phyloP scores from a whole-genome alignment of 1,139 yeast species.

The Nakaseomyces uthaithaninus region DNA sequence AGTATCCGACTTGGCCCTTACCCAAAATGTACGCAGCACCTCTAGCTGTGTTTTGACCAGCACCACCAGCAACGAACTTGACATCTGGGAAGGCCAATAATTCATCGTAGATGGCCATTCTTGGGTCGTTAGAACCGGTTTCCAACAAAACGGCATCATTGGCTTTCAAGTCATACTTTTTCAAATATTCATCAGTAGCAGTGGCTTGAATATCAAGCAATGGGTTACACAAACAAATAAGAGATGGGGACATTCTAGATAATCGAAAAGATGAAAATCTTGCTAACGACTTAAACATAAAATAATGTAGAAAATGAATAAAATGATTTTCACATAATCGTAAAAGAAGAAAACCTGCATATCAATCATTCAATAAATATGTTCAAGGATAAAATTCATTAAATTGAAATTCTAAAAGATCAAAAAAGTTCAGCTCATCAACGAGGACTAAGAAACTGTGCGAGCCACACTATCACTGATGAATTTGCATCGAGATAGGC shows the following conservation, averaged over 20 bases:
- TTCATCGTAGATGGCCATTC: slow-evolving; percentile 79
- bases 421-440: too few species aligned
- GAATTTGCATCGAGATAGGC: too few species aligned
- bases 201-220: slow-evolving; percentile 83
- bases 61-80: slow-evolving; percentile 92
- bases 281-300: slow-evolving; percentile 2
- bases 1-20: slow-evolving; percentile 73
- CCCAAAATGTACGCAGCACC: slow-evolving; percentile 95
- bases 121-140: slow-evolving; percentile 46
- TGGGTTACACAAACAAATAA: slow-evolving; percentile 72
- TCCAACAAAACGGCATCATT: slow-evolving; percentile 94
- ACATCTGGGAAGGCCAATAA: slow-evolving; percentile 54
- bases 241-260: slow-evolving; percentile 38
- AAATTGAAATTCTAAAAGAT: too few species aligned
- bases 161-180: slow-evolving; percentile 75
- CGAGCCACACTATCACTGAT: too few species aligned
- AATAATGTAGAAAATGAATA: too few species aligned
- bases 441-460: too few species aligned
- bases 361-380: not conserved
- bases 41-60: slow-evolving; percentile 98
- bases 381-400: too few species aligned
- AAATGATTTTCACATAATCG: not conserved
- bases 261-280: slow-evolving; percentile 11
- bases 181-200: slow-evolving; percentile 59
- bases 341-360: not conserved